A percentile compares a stretch with the other conserved stretches of the same genome.
phyloP scores from a whole-genome alignment of 208 protist genomes.

The Porcisia hertigi region DNA sequence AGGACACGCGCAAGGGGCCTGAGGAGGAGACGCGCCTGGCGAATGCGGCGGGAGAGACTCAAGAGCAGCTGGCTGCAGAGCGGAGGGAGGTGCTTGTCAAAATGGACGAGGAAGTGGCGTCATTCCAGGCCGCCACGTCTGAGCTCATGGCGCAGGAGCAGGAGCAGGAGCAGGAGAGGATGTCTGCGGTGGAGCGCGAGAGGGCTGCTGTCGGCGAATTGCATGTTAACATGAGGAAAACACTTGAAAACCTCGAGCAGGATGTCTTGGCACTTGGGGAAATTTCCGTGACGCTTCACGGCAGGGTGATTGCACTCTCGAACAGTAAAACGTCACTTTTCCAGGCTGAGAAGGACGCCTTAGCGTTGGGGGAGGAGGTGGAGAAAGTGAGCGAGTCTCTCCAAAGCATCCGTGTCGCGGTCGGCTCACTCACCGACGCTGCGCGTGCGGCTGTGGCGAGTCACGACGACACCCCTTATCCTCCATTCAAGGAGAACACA shows the following conservation, averaged over 20 bases:
- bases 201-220: conserved; percentile 1
- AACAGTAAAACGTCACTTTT: conserved; percentile 8
- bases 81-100: conserved; percentile 6
- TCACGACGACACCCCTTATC: background rate
- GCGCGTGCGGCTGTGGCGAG: background rate
- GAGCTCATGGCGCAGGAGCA: conserved; percentile 9
- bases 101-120: conserved; percentile 4
- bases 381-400: conserved; percentile 7
- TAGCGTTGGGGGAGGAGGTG: conserved; percentile 8
- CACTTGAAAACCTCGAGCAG: conserved; percentile 6
- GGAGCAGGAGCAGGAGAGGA: conserved; percentile 8
- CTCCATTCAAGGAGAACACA: background rate
- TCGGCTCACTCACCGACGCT: conserved; percentile 5
- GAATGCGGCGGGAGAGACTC: background rate
- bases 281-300: conserved; percentile 4
- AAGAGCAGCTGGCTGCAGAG: background rate
- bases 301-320: background rate
- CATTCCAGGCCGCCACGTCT: conserved; percentile 15
- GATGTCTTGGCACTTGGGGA: conserved; percentile 7
- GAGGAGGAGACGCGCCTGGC: conserved; percentile 5
- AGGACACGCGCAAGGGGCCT: background rate
- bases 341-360: conserved; percentile 5
- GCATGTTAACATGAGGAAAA: conserved; percentile 10
- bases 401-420: conserved; percentile 17
- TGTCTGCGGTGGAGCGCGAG: conserved; percentile 12